Evolutionary conservation across 257 asterid genomes (phyloP), one percentile per base, ranked within the genome.

Genomic region (Osmanthus fragrans): DNA sequence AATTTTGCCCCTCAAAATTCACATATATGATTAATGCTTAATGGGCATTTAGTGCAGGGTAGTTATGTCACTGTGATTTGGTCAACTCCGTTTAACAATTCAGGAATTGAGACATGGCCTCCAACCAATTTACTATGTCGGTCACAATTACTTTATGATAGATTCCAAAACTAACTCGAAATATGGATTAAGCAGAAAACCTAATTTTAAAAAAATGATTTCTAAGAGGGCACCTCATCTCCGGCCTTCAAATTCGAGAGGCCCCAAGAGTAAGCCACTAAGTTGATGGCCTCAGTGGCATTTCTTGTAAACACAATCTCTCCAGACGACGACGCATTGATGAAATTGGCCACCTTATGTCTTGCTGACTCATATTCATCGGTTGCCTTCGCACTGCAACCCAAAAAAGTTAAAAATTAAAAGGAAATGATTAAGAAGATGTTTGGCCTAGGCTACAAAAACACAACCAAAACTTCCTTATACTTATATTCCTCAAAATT

Each of bases 241-340:
- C 94, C 92, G 70, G 93, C 83, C 78, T 90, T 92, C 79, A 96
- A 85, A 84, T 92, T 92, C 63, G 90, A 27, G 37, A 89, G 92
- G 39, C 98, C 99, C 98, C 98, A 96, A 83, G 92, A 80, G 85
- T 92, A 88, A 77, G 99, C 99, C 84, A 96, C 98, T 71, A 96
- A 85, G 81, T 96, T 93, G 77, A 96, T 93, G 30, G 97, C 99
- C 87, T 96, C 99, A 0, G 99, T 93, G 73, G 99, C 99, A 88
- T 96, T 96, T 83, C 88, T 83, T 25, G 99, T 96, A 80, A 96
- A 96, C 84, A 96, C 94, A 70, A 96, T 90, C 89, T 96, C 97
- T 78, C 89, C 74, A 82, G 89, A 76, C 3, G 89, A 76, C 3
- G 87, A 47, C 0, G 98, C 97, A 80, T 93, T 90, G 66, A 96